Evolutionary conservation across 345 rosid species (phyloP).

Genomic region (Populus alba): DNA sequence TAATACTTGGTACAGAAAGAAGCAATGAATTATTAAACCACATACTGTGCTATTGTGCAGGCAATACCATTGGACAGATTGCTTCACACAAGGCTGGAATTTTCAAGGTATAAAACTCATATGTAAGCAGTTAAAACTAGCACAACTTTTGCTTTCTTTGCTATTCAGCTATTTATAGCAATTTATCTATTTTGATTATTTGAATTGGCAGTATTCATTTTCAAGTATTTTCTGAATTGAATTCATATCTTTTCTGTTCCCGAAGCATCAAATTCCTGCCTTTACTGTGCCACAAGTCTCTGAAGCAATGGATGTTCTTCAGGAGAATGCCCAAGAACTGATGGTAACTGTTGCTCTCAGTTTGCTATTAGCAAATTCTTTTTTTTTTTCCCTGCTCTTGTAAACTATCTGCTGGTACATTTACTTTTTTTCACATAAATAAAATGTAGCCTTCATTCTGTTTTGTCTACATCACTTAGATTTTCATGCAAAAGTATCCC

Average conservation of each 20-base stretch:
- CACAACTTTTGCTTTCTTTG: conserved; percentile 15
- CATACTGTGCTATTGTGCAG: conserved; percentile 37
- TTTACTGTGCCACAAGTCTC: conserved; percentile 69
- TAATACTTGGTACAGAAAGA: background rate
- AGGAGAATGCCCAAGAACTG: conserved; percentile 46
- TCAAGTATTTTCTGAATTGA: conserved; percentile 47
- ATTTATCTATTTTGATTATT: conserved; percentile 25
- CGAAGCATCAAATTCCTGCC: conserved; percentile 87
- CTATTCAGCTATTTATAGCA: conserved; percentile 12
- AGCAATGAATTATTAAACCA: conserved; percentile 11
- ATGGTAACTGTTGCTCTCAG: conserved; percentile 35
- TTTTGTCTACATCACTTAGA: background rate
- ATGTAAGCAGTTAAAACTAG: conserved; percentile 12
- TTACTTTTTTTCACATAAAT: background rate
- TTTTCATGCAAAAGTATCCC: background rate
- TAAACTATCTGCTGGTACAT: background rate
- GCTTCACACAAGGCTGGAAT: conserved; percentile 91
- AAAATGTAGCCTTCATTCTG: background rate
- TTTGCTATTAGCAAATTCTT: background rate
- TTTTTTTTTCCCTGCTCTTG: background rate
- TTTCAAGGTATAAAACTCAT: conserved; percentile 64
- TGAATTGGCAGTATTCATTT: conserved; percentile 34
- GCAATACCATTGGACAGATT: conserved; percentile 66
- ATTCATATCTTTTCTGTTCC: conserved; percentile 51
- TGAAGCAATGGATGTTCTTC: conserved; percentile 83